These are phyloP conservation scores for Clavispora carvajalis DNA, from an alignment of 805 yeast species.

Conservation along the genomic window DNA sequence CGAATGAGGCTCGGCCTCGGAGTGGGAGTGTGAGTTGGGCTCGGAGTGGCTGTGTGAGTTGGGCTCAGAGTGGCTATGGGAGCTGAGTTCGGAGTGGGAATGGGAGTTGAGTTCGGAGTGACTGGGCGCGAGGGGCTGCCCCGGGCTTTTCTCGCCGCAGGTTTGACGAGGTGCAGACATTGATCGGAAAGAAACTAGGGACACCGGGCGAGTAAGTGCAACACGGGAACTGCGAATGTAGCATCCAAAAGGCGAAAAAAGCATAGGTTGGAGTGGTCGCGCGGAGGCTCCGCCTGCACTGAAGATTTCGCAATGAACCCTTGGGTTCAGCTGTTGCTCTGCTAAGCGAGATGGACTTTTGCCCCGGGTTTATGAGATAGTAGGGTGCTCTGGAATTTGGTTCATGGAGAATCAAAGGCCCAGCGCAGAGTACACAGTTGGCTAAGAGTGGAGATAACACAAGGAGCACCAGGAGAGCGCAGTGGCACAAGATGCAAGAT, in stretches of 20 bases:
- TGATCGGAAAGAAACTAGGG: not conserved
- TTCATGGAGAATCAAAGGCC: too few species aligned
- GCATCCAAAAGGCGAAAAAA: not conserved
- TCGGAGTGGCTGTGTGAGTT: conserved; percentile 7
- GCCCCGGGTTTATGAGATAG: too few species aligned
- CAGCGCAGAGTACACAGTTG: too few species aligned
- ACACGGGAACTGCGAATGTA: not conserved
- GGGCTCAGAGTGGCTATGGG: not conserved
- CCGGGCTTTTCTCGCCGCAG: not conserved
- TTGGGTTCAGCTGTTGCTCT: too few species aligned
- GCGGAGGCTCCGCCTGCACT: not conserved
- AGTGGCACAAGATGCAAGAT: too few species aligned
- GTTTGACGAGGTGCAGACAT: not conserved
- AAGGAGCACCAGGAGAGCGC: too few species aligned
- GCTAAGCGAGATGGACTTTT: too few species aligned
- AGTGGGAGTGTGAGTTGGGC: conserved; percentile 4
- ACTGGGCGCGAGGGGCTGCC: not conserved
- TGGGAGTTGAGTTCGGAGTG: not conserved
- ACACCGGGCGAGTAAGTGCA: not conserved
- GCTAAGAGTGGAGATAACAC: too few species aligned
- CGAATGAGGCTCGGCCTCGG: conserved; percentile 20
- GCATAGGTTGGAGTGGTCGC: not conserved
- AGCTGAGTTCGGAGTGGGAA: not conserved
- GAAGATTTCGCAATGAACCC: too few species aligned
- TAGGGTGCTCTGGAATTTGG: too few species aligned